phyloP scores from a whole-genome alignment of 2,329 filamentous ascomycete species.

The Lojkania enalia region DNA sequence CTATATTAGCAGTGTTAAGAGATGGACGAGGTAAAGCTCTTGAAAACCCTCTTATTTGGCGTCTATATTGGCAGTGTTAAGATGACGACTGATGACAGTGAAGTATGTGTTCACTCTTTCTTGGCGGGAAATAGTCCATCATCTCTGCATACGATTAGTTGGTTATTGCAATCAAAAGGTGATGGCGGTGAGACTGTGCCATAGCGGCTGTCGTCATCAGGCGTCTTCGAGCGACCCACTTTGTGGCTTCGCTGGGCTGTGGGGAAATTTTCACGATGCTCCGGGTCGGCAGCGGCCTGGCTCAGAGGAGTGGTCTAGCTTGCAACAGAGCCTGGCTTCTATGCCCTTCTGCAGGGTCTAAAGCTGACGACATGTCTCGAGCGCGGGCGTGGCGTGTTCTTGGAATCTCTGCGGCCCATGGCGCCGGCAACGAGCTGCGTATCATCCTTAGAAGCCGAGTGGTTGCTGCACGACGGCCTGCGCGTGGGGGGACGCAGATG shows the following conservation, averaged over 20 bases:
- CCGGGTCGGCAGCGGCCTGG: slow-evolving; percentile 2
- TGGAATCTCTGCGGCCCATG: not conserved
- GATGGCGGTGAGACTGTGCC: slow-evolving; percentile 8
- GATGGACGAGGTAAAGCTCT: too few relatives aligned
- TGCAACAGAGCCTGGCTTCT: not conserved
- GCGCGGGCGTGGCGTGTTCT: too few relatives aligned
- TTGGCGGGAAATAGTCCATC: too few relatives aligned
- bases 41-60: too few relatives aligned
- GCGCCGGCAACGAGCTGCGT: slow-evolving; percentile 2
- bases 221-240: slow-evolving; percentile 4
- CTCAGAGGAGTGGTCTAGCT: not conserved
- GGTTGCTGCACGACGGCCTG: not conserved
- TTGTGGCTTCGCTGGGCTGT: slow-evolving; percentile 2
- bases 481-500: slow-evolving; percentile 16
- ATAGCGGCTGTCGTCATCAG: slow-evolving; percentile 8
- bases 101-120: too few relatives aligned
- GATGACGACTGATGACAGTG: too few relatives aligned
- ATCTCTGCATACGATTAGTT: too few relatives aligned
- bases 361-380: not conserved
- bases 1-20: too few relatives aligned
- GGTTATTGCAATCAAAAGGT: too few relatives aligned
- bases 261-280: slow-evolving; percentile 8
- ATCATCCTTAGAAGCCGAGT: not conserved
- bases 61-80: too few relatives aligned
- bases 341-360: not conserved